Base-by-base conservation (phyloP, 192 early-diverging fungal genomes). In the Coemansia umbellata region DNA sequence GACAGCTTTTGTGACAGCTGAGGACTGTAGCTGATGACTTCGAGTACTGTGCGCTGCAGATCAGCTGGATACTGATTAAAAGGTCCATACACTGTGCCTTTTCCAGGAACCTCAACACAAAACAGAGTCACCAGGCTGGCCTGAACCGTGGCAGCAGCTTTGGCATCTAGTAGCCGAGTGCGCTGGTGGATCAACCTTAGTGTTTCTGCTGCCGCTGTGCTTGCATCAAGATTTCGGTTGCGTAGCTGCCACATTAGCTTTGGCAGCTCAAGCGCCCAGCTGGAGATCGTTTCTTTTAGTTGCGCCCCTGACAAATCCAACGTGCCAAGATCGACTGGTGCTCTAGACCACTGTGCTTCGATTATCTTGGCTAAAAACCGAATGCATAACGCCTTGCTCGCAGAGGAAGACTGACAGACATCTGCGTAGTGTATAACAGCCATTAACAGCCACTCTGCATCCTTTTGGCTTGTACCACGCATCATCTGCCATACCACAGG, bases 191-290 rank as follows among this genome's bases (percentile, higher is more conserved):
- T 55, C 32, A 70, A 31, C 23, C 66, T 61, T 54, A 77, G 56
- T 19, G 74, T 43, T 17, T 49, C 50, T 0, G 56, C 56, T 0
- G 63, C 74, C 1, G 66, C 74, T 8, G 21, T 37, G 45, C 60
- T 77, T 4, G 66, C 63, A 5, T 58, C 45, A 19, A 59, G 37
- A 36, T 77, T 77, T 24, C 56, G 61, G 35, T 69, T 63, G 28
- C 72, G 72, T 31, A 77, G 67, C 63, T 66, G 74, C 74, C 74
- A 77, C 36, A 77, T 50, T 31, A 77, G 52, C 63, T 66, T 60
- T 17, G 74, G 74, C 21, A 77, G 74, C 5, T 52, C 56, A 22
- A 58, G 50, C 31, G 58, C 66, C 74, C 74, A 77, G 22, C 13
- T 27, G 8, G 58, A 33, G 24, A 54, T 31, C 54, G 58, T 27